Evolutionary conservation across 2,329 filamentous ascomycete species (phyloP), one percentile per base, ranked within the genome.

Genomic region (Sporothrix brunneoviolacea): DNA sequence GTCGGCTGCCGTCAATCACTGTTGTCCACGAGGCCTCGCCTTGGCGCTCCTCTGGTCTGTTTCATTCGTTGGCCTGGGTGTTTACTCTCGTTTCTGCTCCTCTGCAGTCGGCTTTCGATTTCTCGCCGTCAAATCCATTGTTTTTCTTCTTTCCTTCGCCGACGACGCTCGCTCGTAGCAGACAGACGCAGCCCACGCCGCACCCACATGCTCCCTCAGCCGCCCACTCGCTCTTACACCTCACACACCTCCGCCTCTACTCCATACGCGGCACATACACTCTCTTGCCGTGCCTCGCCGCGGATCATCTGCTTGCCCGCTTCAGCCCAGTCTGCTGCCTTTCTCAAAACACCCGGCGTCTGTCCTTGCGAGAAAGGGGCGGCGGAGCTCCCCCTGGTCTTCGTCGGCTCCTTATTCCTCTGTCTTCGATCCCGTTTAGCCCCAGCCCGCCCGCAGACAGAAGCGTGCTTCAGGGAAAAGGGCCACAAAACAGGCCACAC

Each of bases 201-300:
- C n/a, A n/a, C n/a, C n/a, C n/a, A n/a, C n/a, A n/a, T 45, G 32
- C 32, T 24, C 22, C 35, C 36, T 30, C 16, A 19, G 44, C 35
- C 35, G 44, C 27, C 44, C 35, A 24, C 24, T 38, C 33, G 44
- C 36, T 39, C 36, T 13, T 39, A 27, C 35, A 37, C 44, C 44
- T 47, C 36, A 39, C 44, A 48, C 32, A 6, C 44, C 16, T 22
- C 35, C 36, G 36, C 27, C 45, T 48, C 45, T 22, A 47, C 35
- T 47, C 44, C 44, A 39, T 47, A 47, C 44, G 44, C 44, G 32
- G 37, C 44, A 47, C 36, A 39, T 39, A 37, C 27, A 16, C 38
- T 39, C 27, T 39, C 32, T 22, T 39, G 24, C 44, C 44, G 44
- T 47, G 44, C 44, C 35, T 47, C 35, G 44, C 44, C 44, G 44